Percentiles rank a stretch among this genome's conserved stretches.
Conservation (phyloP, 495 filamentous ascomycete species). For the Penicillium mononematosum region DNA sequence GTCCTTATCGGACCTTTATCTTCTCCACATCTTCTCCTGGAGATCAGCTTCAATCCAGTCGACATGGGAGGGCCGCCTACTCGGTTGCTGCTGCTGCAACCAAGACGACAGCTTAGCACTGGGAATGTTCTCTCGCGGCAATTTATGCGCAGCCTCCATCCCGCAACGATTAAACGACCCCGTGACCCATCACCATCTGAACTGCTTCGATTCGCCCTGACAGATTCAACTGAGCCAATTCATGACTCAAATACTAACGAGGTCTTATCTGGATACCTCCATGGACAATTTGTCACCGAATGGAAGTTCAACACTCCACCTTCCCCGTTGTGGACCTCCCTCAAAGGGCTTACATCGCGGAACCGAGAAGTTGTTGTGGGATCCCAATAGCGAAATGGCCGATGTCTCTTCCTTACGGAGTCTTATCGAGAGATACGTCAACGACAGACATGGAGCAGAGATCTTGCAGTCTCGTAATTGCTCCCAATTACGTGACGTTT, state of each 20-base stretch:
- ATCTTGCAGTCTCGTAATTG: slow-evolving; percentile 13
- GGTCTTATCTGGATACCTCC: slow-evolving; percentile 10
- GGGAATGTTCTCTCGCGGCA: background rate
- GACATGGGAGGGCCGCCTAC: background rate
- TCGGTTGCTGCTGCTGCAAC: background rate
- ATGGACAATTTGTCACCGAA: slow-evolving; percentile 22
- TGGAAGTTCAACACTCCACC: slow-evolving; percentile 28
- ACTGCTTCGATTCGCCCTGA: slow-evolving; percentile 34
- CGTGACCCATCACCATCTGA: slow-evolving; percentile 29
- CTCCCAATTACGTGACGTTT: background rate
- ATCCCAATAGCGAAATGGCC: background rate
- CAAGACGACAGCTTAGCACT: background rate
- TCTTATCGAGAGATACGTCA: slow-evolving; percentile 27
- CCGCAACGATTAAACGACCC: slow-evolving; percentile 4
- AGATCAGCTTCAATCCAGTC: background rate
- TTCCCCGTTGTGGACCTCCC: slow-evolving; percentile 25
- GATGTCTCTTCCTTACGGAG: slow-evolving; percentile 12
- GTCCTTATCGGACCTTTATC: slow-evolving; percentile 25
- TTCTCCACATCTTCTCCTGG: slow-evolving; percentile 21
- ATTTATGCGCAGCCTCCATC: slow-evolving; percentile 10
- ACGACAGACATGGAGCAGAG: slow-evolving; percentile 2
- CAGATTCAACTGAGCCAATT: slow-evolving; percentile 14
- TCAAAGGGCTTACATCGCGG: slow-evolving; percentile 17
- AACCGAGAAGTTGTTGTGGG: slow-evolving; percentile 8
- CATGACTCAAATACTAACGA: background rate